Evolutionary conservation across 2,329 filamentous ascomycete genomes (phyloP), one percentile per base, ranked within the genome.

Genomic region (Tolypocladium ophioglossoides): DNA sequence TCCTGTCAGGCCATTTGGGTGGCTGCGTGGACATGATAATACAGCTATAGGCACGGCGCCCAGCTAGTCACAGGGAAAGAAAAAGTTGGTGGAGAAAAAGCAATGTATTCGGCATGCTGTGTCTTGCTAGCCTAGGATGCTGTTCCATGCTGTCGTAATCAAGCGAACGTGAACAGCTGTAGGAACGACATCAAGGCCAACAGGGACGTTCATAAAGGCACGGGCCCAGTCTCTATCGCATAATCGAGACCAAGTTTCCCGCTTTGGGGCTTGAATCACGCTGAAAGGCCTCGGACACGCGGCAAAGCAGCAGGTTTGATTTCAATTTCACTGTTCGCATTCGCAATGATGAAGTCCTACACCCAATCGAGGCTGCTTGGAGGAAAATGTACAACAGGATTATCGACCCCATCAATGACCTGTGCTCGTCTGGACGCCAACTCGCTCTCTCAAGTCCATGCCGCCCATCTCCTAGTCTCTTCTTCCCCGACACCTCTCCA

Each of bases 381-480:
- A 57, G 64, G 59, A 67, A 69, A 70, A 69, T 70, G 63, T 70
- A 70, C 68, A 62, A 69, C 63, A 64, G 66, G 67, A 66, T 68
- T 63, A 62, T 59, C 60, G 58, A 61, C 58, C 58, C 54, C 56
- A 55, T 51, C 56, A 46, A 54, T 46, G 51, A 22, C 46, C 50
- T 49, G 52, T 60, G 51, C 52, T 54, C 50, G 51, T 57, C 53
- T 54, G 32, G 50, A 41, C 52, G 56, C 30, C 47, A 46, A 40
- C 46, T 22, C 46, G 50, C 34, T 52, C 44, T 37, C 40, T 34
- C 35, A 3, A 54, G 46, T 50, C 35, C 49, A 53, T 52, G 41
- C 32, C 34, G 52, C 37, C 27, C 32, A 14, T 35, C n/a, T 50
- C 39, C 51, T 50, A 30, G 37, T 24, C 51, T 46, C 35, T 54